Evolutionary conservation across 1,284 basidiomycete species (phyloP), one percentile per base, ranked within the genome.

Genomic region (Laetiporus sulphureus): DNA sequence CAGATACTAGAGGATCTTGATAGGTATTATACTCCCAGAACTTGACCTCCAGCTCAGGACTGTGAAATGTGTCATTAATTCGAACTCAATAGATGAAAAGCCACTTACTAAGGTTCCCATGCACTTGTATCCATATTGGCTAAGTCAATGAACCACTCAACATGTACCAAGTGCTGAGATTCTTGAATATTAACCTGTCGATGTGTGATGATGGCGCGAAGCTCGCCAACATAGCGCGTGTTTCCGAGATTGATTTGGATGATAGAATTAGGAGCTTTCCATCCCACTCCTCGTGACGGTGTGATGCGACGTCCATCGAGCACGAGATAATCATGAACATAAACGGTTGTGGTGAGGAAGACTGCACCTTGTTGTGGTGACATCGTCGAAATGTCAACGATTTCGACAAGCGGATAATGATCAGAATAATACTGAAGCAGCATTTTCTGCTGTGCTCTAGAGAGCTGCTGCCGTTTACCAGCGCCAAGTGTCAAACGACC

Each of bases 21-120:
- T 36, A 36, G 34, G 15, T 21, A 36, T 36, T 36, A 15, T 36
- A 36, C 15, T 36, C 34, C 34, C 34, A 36, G 20, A 36, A 36
- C 19, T 11, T 19, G 34, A 36, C 20, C 34, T 36, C 34, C 5
- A 36, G 34, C 19, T 36, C 34, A 7, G 34, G 34, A 21, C 34
- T 36, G 32, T 12, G 16, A 32, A 6, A 10, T 32, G 15, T 8
- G 7, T 18, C 32, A 33, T 33, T 33, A 27, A 27, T 27, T 7
- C 25, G 7, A 8, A 33, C 11, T n/a, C 32, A 11, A 8, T 18
- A 33, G 18, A 18, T 20, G 11, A 21, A 11, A 21, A 8, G 22
- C 5, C 13, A 27, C 34, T 5, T 15, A 36, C 34, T 36, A 36
- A 7, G 34, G 34, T 15, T 36, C 34, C 34, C 34, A 36, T 5